These are phyloP conservation scores for Magnaporthiopsis incrustans DNA, from an alignment of 2,329 filamentous ascomycete genomes.

Conservation along the genomic window DNA sequence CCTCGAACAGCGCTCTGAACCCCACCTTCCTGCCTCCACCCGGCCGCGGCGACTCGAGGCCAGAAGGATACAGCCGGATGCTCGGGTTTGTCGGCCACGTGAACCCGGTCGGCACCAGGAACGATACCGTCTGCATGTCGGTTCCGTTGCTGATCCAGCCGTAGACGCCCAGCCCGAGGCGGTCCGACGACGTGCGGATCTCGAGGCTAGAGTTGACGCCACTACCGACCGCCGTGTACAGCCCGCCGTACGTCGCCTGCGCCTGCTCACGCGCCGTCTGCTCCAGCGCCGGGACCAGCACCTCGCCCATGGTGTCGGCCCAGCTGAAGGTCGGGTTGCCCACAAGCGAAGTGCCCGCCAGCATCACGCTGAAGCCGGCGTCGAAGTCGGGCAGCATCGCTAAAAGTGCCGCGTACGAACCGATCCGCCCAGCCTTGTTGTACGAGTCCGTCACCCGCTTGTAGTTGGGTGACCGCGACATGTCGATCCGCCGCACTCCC, in stretches of 20 bases:
- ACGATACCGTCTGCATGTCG: slow-evolving; percentile 19
- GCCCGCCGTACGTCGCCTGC: slow-evolving; percentile 18
- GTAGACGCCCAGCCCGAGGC: slow-evolving; percentile 21
- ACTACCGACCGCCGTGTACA: slow-evolving; percentile 16
- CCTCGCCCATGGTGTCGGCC: slow-evolving; percentile 20
- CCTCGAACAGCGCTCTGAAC: slow-evolving; percentile 26
- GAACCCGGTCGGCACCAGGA: slow-evolving; percentile 18
- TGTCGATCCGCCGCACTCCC: slow-evolving; percentile 30
- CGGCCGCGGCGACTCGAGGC: slow-evolving; percentile 16
- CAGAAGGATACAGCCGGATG: slow-evolving; percentile 23
- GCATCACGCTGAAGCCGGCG: slow-evolving; percentile 26
- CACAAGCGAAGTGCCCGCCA: slow-evolving; percentile 16
- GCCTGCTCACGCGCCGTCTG: slow-evolving; percentile 21
- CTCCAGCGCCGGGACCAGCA: slow-evolving; percentile 22
- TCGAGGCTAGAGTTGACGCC: slow-evolving; percentile 22
- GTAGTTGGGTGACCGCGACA: slow-evolving; percentile 5
- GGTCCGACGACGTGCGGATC: slow-evolving; percentile 19
- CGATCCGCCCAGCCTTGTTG: slow-evolving; percentile 23
- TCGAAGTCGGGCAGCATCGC: slow-evolving; percentile 26
- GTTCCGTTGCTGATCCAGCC: slow-evolving; percentile 25
- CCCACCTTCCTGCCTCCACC: slow-evolving; percentile 20
- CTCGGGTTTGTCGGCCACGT: slow-evolving; percentile 17
- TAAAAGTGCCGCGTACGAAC: slow-evolving; percentile 25
- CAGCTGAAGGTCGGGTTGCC: slow-evolving; percentile 21
- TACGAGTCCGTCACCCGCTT: slow-evolving; percentile 11